These are phyloP conservation scores for Byssochlamys sp. DNA, from an alignment of 2,329 filamentous ascomycete species.

Conservation along the genomic window DNA sequence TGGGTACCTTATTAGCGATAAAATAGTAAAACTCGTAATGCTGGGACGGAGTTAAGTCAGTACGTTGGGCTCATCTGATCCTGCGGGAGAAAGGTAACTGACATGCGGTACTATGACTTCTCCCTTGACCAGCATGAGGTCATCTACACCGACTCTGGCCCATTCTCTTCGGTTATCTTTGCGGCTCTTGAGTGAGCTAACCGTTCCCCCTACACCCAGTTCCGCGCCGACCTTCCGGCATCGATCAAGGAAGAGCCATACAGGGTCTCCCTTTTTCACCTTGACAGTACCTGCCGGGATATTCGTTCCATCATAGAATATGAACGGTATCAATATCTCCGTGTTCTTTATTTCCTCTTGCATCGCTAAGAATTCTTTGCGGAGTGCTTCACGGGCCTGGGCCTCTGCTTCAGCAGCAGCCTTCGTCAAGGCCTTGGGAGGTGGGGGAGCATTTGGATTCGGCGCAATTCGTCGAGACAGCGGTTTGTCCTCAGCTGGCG, in stretches of 20 bases:
- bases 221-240: constrained; percentile 84
- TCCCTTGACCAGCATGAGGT: constrained; percentile 83
- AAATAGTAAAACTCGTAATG: constrained; percentile 98
- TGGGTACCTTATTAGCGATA: constrained; percentile 62
- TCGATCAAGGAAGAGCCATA: constrained; percentile 88
- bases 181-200: constrained; percentile 33
- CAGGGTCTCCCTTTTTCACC: constrained; percentile 83
- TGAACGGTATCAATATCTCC: constrained; percentile 84
- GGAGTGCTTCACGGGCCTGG: constrained; percentile 61
- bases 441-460: constrained; percentile 37
- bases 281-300: constrained; percentile 73
- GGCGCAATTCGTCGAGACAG: constrained; percentile 30
- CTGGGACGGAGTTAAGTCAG: constrained; percentile 37
- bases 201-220: constrained; percentile 58
- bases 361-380: constrained; percentile 69
- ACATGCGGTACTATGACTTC: constrained; percentile 91
- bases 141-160: constrained; percentile 88
- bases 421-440: constrained; percentile 69
- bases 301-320: constrained; percentile 93
- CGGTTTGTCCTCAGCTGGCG: constrained; percentile 23
- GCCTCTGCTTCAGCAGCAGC: constrained; percentile 69
- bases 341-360: constrained; percentile 82
- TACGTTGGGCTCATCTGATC: background rate
- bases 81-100: constrained; percentile 32
- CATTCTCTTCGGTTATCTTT: constrained; percentile 66